Base-by-base conservation (phyloP, 176 grass and related monocot genomes). In the Themeda triandra region DNA sequence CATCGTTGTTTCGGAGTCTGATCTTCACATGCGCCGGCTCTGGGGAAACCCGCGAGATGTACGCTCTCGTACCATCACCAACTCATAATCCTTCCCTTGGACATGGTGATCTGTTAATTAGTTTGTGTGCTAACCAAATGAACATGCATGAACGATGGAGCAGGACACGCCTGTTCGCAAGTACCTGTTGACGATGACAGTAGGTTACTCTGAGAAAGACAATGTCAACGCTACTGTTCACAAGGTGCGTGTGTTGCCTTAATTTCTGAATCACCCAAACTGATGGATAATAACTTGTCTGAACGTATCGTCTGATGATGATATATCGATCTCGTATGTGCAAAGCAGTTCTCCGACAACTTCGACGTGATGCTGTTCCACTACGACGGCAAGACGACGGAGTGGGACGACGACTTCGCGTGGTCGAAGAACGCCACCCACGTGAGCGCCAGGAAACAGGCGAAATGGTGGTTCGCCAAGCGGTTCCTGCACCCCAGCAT, bases 391-490 rank as follows among this genome's bases (percentile, higher is more conserved):
- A 54, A 27, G 32, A 84, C 42, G 8, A 80, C 33, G 13, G 81
- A 83, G 49, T 88, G 86, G 79, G 63, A 80, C 11, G 58, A 23
- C 0, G 58, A 73, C 12, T 73, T 84, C 40, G 12, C 31, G 41
- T 84, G 81, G 81, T 88, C 86, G 1, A 79, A 66, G 80, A 7
- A 53, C 31, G 81, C 73, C 33, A 21, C 78, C 1, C 86, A 88
- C 29, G 73, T 88, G 2, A 78, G 86, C 53, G 80, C 86, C 39
- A 59, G 21, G 25, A 63, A 78, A n/a, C 80, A 83, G 75, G 23
- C 75, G 28, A 86, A 86, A 19, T 86, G 84, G 84, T 90, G 88
- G 88, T 90, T 78, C 6, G 88, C 88, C 4, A 90, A 90, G 83
- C 58, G 88, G 31, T 90, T 90, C 44, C 21, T 90, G 48, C 83